These are phyloP conservation scores for Liquidambar formosana DNA, from an alignment of 164 flowering plant species.

Conservation along the genomic window DNA sequence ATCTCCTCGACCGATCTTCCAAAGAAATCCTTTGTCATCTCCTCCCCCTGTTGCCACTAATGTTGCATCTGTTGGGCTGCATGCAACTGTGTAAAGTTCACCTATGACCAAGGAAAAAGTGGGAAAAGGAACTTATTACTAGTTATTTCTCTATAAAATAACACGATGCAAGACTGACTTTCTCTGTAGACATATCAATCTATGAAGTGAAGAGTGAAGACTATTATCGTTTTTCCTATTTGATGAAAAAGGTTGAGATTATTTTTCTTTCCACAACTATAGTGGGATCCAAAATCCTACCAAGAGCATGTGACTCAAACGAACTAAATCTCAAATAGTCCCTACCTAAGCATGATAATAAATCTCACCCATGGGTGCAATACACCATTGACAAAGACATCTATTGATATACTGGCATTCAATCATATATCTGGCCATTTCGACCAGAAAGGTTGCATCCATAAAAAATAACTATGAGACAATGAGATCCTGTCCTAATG, in stretches of 20 bases:
- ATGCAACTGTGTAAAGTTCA: slow-evolving; percentile 78
- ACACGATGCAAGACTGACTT: neutral
- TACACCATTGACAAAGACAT: neutral
- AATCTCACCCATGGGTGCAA: neutral
- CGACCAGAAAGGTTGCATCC: neutral
- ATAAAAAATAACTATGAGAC: neutral
- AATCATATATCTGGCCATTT: neutral
- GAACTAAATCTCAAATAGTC: neutral
- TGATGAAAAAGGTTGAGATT: neutral
- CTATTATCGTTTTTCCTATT: too few relatives aligned
- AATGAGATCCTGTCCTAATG: neutral
- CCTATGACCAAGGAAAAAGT: slow-evolving; percentile 35
- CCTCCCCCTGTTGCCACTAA: slow-evolving; percentile 94
- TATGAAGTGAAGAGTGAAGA: too few relatives aligned
- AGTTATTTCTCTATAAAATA: neutral
- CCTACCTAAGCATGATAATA: neutral
- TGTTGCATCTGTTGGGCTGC: slow-evolving; percentile 77
- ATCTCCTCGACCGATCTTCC: slow-evolving; percentile 83
- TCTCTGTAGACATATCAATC: neutral
- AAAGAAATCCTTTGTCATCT: slow-evolving; percentile 88
- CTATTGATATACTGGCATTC: neutral
- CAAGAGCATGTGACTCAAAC: neutral
- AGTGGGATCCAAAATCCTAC: neutral
- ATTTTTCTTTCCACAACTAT: neutral
- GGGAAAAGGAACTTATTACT: neutral